phyloP scores from a whole-genome alignment of 2,329 filamentous ascomycete species.

The Penicillium sp. region DNA sequence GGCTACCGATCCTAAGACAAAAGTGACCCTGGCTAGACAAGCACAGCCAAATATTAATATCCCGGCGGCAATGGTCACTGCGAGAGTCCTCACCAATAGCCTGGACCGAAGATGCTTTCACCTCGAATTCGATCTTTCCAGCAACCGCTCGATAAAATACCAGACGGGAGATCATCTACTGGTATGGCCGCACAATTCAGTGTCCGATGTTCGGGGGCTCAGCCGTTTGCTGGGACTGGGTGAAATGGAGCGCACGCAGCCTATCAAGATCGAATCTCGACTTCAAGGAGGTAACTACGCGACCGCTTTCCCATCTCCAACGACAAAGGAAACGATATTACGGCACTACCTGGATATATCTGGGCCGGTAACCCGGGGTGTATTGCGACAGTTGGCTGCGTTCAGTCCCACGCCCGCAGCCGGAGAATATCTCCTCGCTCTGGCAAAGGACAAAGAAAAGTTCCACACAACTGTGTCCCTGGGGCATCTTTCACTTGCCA shows the following conservation, averaged over 20 bases:
- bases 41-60: neutral
- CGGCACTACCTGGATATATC: neutral
- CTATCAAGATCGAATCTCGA: neutral
- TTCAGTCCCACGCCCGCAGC: neutral
- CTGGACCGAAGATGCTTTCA: neutral
- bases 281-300: neutral
- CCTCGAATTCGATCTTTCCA: neutral
- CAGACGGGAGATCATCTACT: slow-evolving; percentile 1
- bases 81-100: neutral
- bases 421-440: neutral
- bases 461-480: neutral
- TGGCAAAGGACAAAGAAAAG: neutral
- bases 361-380: neutral
- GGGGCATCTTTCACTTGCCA: neutral
- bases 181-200: slow-evolving; percentile 4
- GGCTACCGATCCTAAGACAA: neutral
- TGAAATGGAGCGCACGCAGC: neutral
- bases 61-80: neutral
- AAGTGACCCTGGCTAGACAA: neutral
- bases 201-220: neutral
- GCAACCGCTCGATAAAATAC: neutral
- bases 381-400: neutral
- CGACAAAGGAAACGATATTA: neutral
- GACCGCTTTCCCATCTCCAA: neutral
- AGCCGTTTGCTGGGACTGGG: neutral